Evolutionary conservation across 2,329 filamentous ascomycete species (phyloP), one percentile per base, ranked within the genome.

Genomic region (Fusarium torulosum): DNA sequence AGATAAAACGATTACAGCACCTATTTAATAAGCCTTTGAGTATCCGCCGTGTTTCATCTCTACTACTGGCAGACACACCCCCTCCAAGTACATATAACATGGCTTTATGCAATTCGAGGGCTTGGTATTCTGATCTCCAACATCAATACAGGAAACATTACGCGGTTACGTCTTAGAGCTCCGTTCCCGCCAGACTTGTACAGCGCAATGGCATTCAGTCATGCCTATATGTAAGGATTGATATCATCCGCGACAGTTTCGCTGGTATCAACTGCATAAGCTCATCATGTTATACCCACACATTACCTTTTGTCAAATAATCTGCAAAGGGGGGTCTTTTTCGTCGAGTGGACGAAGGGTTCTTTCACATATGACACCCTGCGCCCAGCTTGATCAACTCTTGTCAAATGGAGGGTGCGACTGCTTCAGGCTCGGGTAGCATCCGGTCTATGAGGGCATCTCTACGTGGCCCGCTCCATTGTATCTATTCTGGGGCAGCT

Each of bases 401-500:
- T 83, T 83, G 60, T 77, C 79, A 21, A 87, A 85, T 3, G 86
- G 86, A 6, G 80, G 84, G 37, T 86, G 86, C 70, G 81, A 86
- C 67, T 85, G 84, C 50, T 88, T 88, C 75, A 83, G 83, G 69
- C 76, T 89, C 27, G 63, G 83, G 73, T 87, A 84, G 84, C 83
- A 88, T 66, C 79, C 82, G 1, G 78, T 78, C 9, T 88, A 89
- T 72, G 79, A 80, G 33, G 82, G 86, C 49, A 74, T 79, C 59
- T 80, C 80, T 13, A 66, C 63, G 53, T 88, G 84, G 84, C 86
- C 86, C 0, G 80, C 87, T 5, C 84, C 86, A 1, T 83, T 84
- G 29, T n/a, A n/a, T n/a, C 84, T 87, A 2, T 89, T 88, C 71
- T 88, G 85, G 86, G 86, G 89, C 72, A 80, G 49, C 54, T 13